Base-by-base conservation (phyloP, 2,329 filamentous ascomycete genomes). In the Chrysoporthe austroafricana region DNA sequence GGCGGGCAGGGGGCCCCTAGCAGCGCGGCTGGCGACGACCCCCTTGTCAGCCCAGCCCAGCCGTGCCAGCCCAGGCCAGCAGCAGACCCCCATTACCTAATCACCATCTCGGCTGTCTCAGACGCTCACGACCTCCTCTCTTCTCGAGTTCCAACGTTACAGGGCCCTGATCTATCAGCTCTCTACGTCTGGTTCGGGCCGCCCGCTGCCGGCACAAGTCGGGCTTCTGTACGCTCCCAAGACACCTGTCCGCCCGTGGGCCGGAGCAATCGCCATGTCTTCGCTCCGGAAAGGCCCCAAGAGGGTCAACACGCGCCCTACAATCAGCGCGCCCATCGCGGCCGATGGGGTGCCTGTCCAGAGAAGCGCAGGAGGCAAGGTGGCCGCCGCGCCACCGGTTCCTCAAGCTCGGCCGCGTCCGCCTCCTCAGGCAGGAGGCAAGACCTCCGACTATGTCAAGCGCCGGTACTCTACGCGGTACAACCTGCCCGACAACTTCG, bases 401-500 rank as follows among this genome's bases (percentile, higher is more conserved):
- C 72, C 75, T 44, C 72, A 73, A 64, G 74, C 80, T 48, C 80
- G 81, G 69, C 80, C 82, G 32, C 81, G 84, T 48, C 83, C 83
- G 44, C 83, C 83, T 13, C 85, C 85, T 46, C 77, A 80, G 67
- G 80, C 81, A 56, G 83, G 86, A 63, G 86, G 86, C 73, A 89
- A 89, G 87, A 90, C 88, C 1, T 87, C 87, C 34, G 95, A 99
- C 78, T 84, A 98, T 64, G 94, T 99, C 68, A 98, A 98, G 82
- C 88, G 94, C 73, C 86, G 96, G 73, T 99, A 98, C 80, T 98
- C 96, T 50, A 94, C 94, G 54, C 90, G 95, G 69, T 97, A 97
- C 78, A 89, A 92, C 71, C 79, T 90, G 0, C 91, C 91, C 1
- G 82, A 88, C 69, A 89, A 92, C 73, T 91, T 89, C 76, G 87